phyloP scores from a whole-genome alignment of 1,284 basidiomycete genomes.

The Polyporus tsugae region DNA sequence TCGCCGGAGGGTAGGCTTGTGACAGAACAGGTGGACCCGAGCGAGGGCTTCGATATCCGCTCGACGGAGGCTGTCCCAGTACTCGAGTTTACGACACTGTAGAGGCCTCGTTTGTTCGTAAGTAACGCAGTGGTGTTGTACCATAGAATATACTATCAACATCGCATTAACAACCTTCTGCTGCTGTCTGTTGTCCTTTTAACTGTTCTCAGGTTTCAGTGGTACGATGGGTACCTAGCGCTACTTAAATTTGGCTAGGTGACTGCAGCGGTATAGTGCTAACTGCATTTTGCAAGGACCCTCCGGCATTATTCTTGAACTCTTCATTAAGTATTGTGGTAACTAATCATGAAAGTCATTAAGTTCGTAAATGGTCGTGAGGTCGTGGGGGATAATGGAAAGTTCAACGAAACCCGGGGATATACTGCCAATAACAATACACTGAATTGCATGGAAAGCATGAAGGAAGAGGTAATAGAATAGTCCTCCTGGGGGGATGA shows the following conservation, averaged over 20 bases:
- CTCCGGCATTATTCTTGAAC: background rate
- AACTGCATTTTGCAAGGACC: too few species aligned
- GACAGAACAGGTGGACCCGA: conserved; percentile 47
- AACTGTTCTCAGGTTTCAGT: background rate
- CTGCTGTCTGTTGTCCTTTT: background rate
- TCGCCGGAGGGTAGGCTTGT: conserved; percentile 50
- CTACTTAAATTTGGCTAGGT: too few species aligned
- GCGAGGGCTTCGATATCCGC: conserved; percentile 56
- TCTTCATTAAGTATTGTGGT: background rate
- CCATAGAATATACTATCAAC: too few species aligned
- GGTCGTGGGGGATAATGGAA: background rate
- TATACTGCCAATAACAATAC: conserved; percentile 1
- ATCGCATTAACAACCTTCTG: too few species aligned
- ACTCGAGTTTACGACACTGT: conserved; percentile 40
- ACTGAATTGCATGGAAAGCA: background rate
- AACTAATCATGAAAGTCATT: background rate
- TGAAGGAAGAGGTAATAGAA: background rate
- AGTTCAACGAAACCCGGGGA: background rate
- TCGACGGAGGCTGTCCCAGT: conserved; percentile 65
- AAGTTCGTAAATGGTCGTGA: background rate
- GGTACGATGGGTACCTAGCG: too few species aligned
- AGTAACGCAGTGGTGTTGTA: background rate
- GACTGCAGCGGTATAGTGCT: too few species aligned
- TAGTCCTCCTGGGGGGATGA: background rate
- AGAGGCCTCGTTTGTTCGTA: background rate